Base-by-base conservation (phyloP, 345 rosid species). In the Toxicodendron radicans region DNA sequence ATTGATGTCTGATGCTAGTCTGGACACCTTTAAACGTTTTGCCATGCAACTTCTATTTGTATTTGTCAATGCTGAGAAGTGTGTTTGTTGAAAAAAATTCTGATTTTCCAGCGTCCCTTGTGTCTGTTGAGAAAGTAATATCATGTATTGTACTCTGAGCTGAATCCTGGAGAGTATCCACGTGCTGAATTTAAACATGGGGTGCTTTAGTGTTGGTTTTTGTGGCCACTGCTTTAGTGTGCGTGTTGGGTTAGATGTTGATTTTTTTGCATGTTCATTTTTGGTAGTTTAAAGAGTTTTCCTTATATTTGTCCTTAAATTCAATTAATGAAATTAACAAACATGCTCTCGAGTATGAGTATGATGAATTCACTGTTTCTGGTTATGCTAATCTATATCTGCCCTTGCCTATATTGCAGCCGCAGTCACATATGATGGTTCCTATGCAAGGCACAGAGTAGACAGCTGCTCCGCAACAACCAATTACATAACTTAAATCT, bases 391-490 rank as follows among this genome's bases (percentile, higher is more conserved):
- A 52, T 51, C n/a, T 52, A 18, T 48, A 1, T 54, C 58, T 35
- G 35, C 58, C 11, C 53, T 33, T 32, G 63, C 49, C 45, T 33
- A 24, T 43, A 52, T 54, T 58, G 72, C 84, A 93, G 93, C 89
- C 73, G 58, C 92, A 84, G 43, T 38, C 43, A 74, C 92, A 90
- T 82, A 64, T 86, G 84, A 84, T 87, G 85, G 84, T 84, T 79
- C 92, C 85, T 10, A 89, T 83, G 91, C 94, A 85, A 68, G 86
- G 87, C 75, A 68, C 82, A 16, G 90, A 91, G 74, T 85, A 87
- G 74, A 23, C n/a, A 59, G 48, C 20, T n/a, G 30, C 63, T 61
- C 53, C n/a, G n/a, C 20, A 33, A 58, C 61, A 38, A 32, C 27
- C n/a, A 60, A 62, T 60, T 66, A 56, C 52, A 58, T 56, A 41